Evolutionary conservation across 2,329 filamentous ascomycete species (phyloP).

Genomic region (Penicillium fuscoglaucum): DNA sequence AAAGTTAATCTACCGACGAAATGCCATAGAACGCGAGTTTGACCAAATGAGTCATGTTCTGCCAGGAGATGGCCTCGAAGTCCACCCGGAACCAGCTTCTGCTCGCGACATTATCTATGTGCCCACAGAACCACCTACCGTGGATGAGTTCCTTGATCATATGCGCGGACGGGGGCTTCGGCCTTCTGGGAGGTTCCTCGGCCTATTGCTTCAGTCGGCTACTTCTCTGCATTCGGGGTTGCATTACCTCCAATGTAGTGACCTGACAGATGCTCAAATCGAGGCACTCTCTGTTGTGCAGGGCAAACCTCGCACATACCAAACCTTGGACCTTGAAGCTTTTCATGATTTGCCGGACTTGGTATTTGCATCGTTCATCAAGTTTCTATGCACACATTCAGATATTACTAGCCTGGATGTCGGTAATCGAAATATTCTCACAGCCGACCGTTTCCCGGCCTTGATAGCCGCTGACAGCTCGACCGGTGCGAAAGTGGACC

Average conservation of each 20-base stretch:
- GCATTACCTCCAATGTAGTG: conserved; percentile 43
- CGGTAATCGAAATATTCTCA: conserved; percentile 17
- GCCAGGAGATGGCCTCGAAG: conserved; percentile 59
- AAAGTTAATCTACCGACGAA: conserved; percentile 50
- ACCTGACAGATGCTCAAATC: conserved; percentile 36
- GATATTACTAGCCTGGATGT: conserved; percentile 14
- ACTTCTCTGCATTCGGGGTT: conserved; percentile 44
- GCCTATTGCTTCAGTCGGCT: conserved; percentile 52
- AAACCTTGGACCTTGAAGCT: conserved; percentile 15
- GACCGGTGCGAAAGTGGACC: conserved; percentile 12
- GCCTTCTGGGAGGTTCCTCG: conserved; percentile 47
- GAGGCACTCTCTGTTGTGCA: conserved; percentile 31
- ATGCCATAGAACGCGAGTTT: conserved; percentile 24
- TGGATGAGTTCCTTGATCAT: conserved; percentile 53
- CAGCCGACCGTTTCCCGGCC: conserved; percentile 29
- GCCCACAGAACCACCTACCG: conserved; percentile 53
- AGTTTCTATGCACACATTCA: conserved; percentile 42
- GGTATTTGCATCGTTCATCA: conserved; percentile 49
- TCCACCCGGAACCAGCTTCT: conserved; percentile 56
- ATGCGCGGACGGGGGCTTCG: conserved; percentile 50
- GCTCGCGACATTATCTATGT: conserved; percentile 60
- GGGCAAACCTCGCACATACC: conserved; percentile 14
- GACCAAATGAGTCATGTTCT: conserved; percentile 35
- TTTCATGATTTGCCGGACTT: conserved; percentile 35
- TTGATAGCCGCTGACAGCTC: conserved; percentile 1